Base-by-base conservation (phyloP, 768 basidiomycete species). In the Austroboletus eburneus region DNA sequence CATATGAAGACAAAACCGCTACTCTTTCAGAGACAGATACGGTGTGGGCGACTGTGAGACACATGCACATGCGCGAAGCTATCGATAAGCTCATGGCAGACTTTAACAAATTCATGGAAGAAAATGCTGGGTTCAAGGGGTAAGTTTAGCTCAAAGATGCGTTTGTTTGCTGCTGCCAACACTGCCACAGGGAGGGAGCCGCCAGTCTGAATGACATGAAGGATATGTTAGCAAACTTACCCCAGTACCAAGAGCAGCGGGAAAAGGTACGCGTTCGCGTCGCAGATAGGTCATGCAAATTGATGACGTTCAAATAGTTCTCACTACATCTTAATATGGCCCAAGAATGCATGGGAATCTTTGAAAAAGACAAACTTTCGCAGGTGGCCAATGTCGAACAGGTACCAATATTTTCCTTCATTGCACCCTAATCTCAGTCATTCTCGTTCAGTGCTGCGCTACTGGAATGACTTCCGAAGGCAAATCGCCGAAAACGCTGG, bases 41-140 rank as follows among this genome's bases (percentile, higher is more conserved):
- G 34, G 85, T 96, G 2, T 99, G 94, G 93, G 86, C 86, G 27
- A 82, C 85, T 36, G 80, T 97, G 46, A 84, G 95, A 49, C 96
- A 98, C 64, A 83, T 96, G 82, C 96, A 99, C 66, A 99, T 99
- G 93, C 83, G 90, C 40, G 96, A 99, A 69, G 90, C 94, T 2
- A 94, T 98, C 57, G 91, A 97, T 72, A 96, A 91, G 66, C 76
- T 99, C 39, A 95, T 96, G 87, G 79, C 78, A 13, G 91, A 97
- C 69, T 98, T 99, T 68, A 93, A 91, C 63, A 83, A 86, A 59
- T 98, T 98, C 64, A 74, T 94, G 65, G 79, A 84, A 58, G 96
- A 98, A 56, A 89, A 98, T 63, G 91, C 91, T 1, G 94, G 91
- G 1, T 96, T 96, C 68, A 86, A 88, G 58, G 90, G 91, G 87